Evolutionary conservation across 495 filamentous ascomycete species (phyloP).

Genomic region (Penicillium lividum): DNA sequence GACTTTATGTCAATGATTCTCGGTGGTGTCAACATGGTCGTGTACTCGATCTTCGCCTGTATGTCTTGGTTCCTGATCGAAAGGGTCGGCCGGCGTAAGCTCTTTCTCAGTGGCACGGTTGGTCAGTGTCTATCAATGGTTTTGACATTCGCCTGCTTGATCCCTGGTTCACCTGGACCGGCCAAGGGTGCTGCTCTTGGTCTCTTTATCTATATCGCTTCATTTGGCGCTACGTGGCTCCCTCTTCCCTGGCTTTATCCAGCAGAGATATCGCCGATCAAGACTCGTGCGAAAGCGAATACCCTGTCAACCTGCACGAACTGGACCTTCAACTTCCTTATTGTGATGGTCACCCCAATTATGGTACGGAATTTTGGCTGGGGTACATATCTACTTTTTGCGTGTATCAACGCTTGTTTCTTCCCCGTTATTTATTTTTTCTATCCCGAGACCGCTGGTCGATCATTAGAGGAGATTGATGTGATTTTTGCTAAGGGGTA

Average conservation of each 20-base stretch:
- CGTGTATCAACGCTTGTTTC: conserved; percentile 34
- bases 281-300: conserved; percentile 65
- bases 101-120: conserved; percentile 61
- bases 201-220: conserved; percentile 67
- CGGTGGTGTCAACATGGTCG: conserved; percentile 74
- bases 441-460: conserved; percentile 10
- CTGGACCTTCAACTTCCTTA: conserved; percentile 72
- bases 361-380: conserved; percentile 62
- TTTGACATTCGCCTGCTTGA: conserved; percentile 63
- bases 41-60: conserved; percentile 58
- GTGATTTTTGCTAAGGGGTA: conserved; percentile 49
- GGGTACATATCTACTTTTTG: conserved; percentile 75
- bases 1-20: conserved; percentile 65
- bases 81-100: conserved; percentile 60
- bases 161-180: conserved; percentile 50
- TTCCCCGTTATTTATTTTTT: conserved; percentile 15
- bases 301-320: conserved; percentile 69
- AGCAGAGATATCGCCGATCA: conserved; percentile 67
- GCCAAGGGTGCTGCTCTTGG: conserved; percentile 57
- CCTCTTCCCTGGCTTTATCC: conserved; percentile 59
- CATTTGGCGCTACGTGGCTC: conserved; percentile 62
- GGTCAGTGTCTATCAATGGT: conserved; percentile 60
- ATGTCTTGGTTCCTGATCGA: conserved; percentile 63
- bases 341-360: conserved; percentile 69
- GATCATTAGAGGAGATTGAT: conserved; percentile 12